A percentile compares a stretch with the other conserved stretches of the same genome.
phyloP scores from a whole-genome alignment of 805 yeast genomes.

The Helenozyma rhizophorensis region DNA sequence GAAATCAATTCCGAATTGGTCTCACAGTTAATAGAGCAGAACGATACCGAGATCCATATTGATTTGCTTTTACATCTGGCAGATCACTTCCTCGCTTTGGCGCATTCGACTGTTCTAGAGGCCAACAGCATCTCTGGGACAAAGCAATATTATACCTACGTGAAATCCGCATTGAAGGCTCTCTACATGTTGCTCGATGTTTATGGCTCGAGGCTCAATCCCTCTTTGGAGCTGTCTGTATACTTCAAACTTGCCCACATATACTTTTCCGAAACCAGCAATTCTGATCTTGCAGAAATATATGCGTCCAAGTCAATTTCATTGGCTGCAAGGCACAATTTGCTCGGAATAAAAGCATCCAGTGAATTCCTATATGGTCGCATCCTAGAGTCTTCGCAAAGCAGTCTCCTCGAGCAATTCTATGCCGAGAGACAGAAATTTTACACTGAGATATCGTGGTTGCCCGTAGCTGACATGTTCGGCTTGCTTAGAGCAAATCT shows the following conservation, averaged over 20 bases:
- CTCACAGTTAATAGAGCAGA: not conserved
- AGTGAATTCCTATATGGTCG: constrained; percentile 35
- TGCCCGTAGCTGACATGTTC: constrained; percentile 23
- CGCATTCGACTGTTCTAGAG: constrained; percentile 11
- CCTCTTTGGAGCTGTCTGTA: constrained; percentile 27
- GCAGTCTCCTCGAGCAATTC: constrained; percentile 4
- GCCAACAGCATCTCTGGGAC: constrained; percentile 10
- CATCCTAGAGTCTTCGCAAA: constrained; percentile 25
- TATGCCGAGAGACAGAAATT: constrained; percentile 3
- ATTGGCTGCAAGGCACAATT: constrained; percentile 24
- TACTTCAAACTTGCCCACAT: constrained; percentile 34
- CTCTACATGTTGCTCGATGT: constrained; percentile 20
- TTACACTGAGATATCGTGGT: constrained; percentile 7
- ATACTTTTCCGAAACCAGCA: constrained; percentile 39
- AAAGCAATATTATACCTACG: constrained; percentile 7
- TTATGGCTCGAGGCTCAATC: constrained; percentile 25
- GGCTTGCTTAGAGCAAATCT: constrained; percentile 26
- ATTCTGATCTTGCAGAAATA: constrained; percentile 37
- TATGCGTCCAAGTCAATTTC: constrained; percentile 28
- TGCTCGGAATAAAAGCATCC: constrained; percentile 18
- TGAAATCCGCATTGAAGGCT: constrained; percentile 11
- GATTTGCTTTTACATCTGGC: constrained; percentile 8
- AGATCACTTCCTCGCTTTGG: constrained; percentile 8
- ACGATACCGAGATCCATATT: constrained; percentile 5
- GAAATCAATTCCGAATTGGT: not conserved